Percentiles rank a stretch among this genome's conserved stretches.
These are phyloP conservation scores for Nakazawaea ambrosiae DNA, from an alignment of 805 yeast genomes.

Conservation along the genomic window DNA sequence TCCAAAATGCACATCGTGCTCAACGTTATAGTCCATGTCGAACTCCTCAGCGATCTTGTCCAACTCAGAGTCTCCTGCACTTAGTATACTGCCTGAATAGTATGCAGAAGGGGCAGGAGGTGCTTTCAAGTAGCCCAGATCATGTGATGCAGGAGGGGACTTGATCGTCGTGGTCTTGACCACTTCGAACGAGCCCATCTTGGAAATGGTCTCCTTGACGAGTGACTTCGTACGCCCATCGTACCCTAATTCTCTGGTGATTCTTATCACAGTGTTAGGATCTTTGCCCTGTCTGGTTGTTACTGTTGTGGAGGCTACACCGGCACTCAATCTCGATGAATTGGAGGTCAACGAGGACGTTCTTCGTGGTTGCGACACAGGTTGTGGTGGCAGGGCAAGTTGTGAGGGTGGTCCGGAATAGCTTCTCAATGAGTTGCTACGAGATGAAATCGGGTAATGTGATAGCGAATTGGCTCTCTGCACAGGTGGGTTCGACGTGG, in stretches of 20 bases:
- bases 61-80: constrained; percentile 18
- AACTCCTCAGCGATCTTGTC: constrained; percentile 23
- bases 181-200: constrained; percentile 40
- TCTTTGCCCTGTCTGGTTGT: constrained; percentile 11
- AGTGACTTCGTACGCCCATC: constrained; percentile 49
- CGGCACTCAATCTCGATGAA: background rate
- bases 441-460: no score
- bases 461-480: no score
- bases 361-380: no score
- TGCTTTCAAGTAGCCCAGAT: constrained; percentile 11
- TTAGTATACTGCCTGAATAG: constrained; percentile 19
- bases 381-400: background rate
- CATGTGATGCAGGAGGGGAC: constrained; percentile 13
- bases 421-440: no score
- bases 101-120: constrained; percentile 24
- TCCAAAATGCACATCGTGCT: background rate
- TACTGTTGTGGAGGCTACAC: constrained; percentile 14
- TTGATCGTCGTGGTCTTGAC: constrained; percentile 38
- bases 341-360: constrained; percentile 3
- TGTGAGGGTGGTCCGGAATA: no score
- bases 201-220: constrained; percentile 45
- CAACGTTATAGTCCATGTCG: constrained; percentile 16
- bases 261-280: constrained; percentile 31
- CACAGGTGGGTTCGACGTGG: no score
- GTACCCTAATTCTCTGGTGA: constrained; percentile 42